These are phyloP conservation scores for Nidularia pulvinata DNA, from an alignment of 768 basidiomycete genomes.

Conservation along the genomic window DNA sequence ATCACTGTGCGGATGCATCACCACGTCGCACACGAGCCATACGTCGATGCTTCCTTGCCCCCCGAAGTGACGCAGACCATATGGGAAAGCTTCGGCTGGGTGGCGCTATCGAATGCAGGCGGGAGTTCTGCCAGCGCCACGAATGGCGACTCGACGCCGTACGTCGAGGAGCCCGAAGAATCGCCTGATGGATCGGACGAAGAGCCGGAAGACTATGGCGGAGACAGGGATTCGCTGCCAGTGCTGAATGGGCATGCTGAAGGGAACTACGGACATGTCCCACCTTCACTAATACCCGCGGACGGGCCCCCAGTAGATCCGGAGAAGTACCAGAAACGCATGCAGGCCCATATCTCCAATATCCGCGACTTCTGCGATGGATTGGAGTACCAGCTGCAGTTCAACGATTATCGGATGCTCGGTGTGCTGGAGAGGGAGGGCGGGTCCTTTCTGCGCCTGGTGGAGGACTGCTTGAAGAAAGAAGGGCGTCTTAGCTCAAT, in stretches of 20 bases:
- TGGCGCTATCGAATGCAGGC: neutral
- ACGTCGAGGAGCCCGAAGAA: neutral
- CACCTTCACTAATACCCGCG: neutral
- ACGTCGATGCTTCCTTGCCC: conserved; percentile 33
- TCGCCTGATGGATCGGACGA: conserved; percentile 1
- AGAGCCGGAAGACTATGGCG: conserved; percentile 3
- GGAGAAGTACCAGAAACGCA: conserved; percentile 28
- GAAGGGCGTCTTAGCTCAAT: conserved; percentile 28
- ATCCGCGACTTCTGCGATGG: conserved; percentile 44
- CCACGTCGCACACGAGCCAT: conserved; percentile 40
- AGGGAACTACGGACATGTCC: neutral
- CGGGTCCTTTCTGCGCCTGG: conserved; percentile 32
- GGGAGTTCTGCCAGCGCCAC: neutral
- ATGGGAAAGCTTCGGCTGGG: conserved; percentile 26
- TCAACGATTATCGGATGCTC: conserved; percentile 42
- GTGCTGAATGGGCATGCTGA: neutral
- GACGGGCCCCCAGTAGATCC: conserved; percentile 7
- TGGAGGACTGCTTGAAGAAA: conserved; percentile 34
- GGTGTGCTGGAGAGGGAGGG: conserved; percentile 40
- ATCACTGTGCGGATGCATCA: conserved; percentile 45
- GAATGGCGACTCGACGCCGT: neutral
- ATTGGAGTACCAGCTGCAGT: conserved; percentile 44
- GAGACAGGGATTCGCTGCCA: neutral
- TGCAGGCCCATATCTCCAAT: conserved; percentile 38
- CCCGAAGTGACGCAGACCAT: conserved; percentile 32